Percentiles rank a stretch among this genome's conserved stretches.
phyloP scores from a whole-genome alignment of 768 basidiomycete genomes.

The Strobilomyces confusus region DNA sequence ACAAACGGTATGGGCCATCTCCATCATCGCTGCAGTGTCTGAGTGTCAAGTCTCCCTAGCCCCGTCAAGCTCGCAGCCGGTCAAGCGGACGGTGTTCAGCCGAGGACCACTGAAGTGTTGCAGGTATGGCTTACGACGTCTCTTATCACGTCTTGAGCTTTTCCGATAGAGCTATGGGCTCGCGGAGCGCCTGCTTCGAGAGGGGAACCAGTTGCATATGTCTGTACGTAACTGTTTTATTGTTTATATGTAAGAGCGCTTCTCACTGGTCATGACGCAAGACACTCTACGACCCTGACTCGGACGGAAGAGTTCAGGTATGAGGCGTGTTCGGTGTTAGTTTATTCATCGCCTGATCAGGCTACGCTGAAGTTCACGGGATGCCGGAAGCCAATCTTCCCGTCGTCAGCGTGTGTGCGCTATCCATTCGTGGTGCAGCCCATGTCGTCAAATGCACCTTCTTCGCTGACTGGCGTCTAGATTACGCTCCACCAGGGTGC shows the following conservation, averaged over 20 bases:
- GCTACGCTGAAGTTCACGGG: neutral
- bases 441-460: neutral
- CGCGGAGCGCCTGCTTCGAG: slow-evolving; percentile 53
- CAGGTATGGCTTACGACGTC: neutral
- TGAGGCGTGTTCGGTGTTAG: neutral
- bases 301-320: neutral
- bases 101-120: neutral
- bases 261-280: slow-evolving; percentile 19
- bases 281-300: slow-evolving; percentile 55
- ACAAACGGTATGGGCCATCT: slow-evolving; percentile 13
- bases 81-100: neutral
- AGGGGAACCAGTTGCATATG: slow-evolving; percentile 65
- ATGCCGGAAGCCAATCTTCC: neutral
- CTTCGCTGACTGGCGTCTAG: neutral
- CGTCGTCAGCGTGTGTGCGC: neutral
- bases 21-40: neutral
- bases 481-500: neutral
- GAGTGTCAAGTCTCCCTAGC: neutral
- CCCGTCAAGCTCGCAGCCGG: neutral
- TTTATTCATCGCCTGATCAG: too few relatives aligned
- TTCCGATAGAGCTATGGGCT: neutral
- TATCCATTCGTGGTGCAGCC: neutral
- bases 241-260: too few relatives aligned
- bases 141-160: neutral
- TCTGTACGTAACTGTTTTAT: slow-evolving; percentile 40